Conservation (phyloP, 164 flowering plant genomes). For the Amborella trichopoda region DNA sequence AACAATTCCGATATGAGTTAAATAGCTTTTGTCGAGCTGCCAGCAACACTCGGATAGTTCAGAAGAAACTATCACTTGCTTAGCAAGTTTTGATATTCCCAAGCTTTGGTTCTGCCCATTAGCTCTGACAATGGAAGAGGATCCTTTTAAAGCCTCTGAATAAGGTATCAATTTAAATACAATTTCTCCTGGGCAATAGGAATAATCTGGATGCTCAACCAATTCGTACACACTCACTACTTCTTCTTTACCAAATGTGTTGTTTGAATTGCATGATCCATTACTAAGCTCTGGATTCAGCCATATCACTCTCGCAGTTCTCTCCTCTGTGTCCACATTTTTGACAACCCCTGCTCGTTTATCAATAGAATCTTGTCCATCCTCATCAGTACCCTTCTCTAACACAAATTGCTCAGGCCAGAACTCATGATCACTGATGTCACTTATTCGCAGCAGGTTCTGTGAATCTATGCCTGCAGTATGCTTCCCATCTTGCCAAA, state of each 20-base stretch:
- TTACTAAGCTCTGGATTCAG: slow-evolving; percentile 4
- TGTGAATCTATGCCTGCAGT: slow-evolving; percentile 46
- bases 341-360: slow-evolving; percentile 61
- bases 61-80: no score
- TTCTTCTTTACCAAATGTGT: slow-evolving; percentile 36
- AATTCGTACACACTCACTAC: slow-evolving; percentile 80
- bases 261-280: no score
- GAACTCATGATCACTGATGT: slow-evolving; percentile 66
- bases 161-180: slow-evolving; percentile 28
- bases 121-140: slow-evolving; percentile 8
- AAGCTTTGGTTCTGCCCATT: slow-evolving; percentile 7
- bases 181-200: slow-evolving; percentile 56
- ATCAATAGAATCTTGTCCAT: slow-evolving; percentile 15
- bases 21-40: slow-evolving; percentile 10
- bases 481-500: slow-evolving; percentile 85
- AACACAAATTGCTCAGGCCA: slow-evolving; percentile 69
- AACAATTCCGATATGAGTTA: slow-evolving; percentile 58
- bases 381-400: slow-evolving; percentile 43
- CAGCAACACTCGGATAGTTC: slow-evolving; percentile 8
- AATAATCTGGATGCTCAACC: slow-evolving; percentile 73
- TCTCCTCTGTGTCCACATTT: slow-evolving; percentile 60
- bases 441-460: slow-evolving; percentile 31
- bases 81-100: background rate
- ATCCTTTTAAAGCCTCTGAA: slow-evolving; percentile 8
- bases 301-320: slow-evolving; percentile 70